Evolutionary conservation across 306 rosid genomes (phyloP).

Genomic region (Argentina anserina): DNA sequence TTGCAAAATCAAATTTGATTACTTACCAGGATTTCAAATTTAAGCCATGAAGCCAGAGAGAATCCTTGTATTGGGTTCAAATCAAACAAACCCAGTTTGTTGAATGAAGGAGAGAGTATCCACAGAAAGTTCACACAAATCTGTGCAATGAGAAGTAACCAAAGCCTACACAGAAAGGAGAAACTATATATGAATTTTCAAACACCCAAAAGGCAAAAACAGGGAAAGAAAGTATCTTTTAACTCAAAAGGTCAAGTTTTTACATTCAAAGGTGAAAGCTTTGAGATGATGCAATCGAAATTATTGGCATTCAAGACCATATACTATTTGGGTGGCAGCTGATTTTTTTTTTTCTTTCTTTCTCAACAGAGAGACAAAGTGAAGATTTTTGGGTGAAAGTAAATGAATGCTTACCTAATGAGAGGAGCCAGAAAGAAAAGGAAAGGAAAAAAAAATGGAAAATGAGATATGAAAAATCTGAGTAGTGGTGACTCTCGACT

Average conservation of each 20-base stretch:
- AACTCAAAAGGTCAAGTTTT: constrained; percentile 15
- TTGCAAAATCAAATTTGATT: constrained; percentile 57
- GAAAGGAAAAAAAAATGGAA: not conserved
- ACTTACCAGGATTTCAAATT: constrained; percentile 55
- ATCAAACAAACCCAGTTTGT: constrained; percentile 33
- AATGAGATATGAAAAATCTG: not conserved
- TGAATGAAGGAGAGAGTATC: constrained; percentile 22
- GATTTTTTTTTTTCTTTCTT: not conserved
- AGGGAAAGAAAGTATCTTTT: constrained; percentile 15
- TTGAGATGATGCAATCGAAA: constrained; percentile 6
- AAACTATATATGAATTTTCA: not conserved
- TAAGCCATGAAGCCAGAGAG: no score
- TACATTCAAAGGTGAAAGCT: constrained; percentile 9
- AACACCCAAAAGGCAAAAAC: not conserved
- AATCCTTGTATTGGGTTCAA: constrained; percentile 32
- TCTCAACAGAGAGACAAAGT: constrained; percentile 9
- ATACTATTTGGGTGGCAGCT: constrained; percentile 22
- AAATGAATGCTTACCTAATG: not conserved
- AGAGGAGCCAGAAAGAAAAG: not conserved
- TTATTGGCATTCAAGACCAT: constrained; percentile 1
- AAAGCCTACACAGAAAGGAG: constrained; percentile 16
- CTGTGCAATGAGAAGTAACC: constrained; percentile 25
- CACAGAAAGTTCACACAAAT: constrained; percentile 23
- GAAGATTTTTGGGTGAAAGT: constrained; percentile 10
- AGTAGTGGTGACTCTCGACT: not conserved